phyloP scores from a whole-genome alignment of 1,139 yeast species.

The Yamadazyma pseudoaaseri region DNA sequence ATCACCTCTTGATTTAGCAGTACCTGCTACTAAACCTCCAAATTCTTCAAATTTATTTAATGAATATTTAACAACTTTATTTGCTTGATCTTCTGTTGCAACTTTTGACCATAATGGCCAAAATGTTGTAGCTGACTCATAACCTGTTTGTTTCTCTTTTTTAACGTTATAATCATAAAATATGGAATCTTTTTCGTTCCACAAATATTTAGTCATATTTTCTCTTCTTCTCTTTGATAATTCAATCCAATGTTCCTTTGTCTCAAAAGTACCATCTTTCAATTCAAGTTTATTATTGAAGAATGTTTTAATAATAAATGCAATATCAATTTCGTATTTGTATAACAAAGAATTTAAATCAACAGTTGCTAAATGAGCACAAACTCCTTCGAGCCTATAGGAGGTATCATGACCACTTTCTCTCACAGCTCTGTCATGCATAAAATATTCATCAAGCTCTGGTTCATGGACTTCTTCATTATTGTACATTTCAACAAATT shows the following conservation, averaged over 20 bases:
- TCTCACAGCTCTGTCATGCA: constrained; percentile 93
- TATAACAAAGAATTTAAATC: constrained; percentile 84
- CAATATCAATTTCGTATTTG: constrained; percentile 89
- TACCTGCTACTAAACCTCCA: constrained; percentile 91
- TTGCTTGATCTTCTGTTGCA: constrained; percentile 77
- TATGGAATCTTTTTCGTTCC: constrained; percentile 81
- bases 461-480: constrained; percentile 68
- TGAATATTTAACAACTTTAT: constrained; percentile 54
- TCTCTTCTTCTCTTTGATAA: constrained; percentile 55
- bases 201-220: constrained; percentile 66
- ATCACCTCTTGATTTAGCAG: constrained; percentile 72
- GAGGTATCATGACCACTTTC: constrained; percentile 97
- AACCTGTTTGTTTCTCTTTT: constrained; percentile 52
- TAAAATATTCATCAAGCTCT: constrained; percentile 78
- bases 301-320: constrained; percentile 54
- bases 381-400: constrained; percentile 83
- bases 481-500: constrained; percentile 72
- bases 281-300: constrained; percentile 50
- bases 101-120: constrained; percentile 90
- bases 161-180: constrained; percentile 84
- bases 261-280: constrained; percentile 36
- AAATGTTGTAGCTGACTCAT: constrained; percentile 87
- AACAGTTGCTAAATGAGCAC: constrained; percentile 88
- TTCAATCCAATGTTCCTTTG: constrained; percentile 57
- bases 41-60: constrained; percentile 74